phyloP scores from a whole-genome alignment of 257 asterid genomes.

The Lantana camara region DNA sequence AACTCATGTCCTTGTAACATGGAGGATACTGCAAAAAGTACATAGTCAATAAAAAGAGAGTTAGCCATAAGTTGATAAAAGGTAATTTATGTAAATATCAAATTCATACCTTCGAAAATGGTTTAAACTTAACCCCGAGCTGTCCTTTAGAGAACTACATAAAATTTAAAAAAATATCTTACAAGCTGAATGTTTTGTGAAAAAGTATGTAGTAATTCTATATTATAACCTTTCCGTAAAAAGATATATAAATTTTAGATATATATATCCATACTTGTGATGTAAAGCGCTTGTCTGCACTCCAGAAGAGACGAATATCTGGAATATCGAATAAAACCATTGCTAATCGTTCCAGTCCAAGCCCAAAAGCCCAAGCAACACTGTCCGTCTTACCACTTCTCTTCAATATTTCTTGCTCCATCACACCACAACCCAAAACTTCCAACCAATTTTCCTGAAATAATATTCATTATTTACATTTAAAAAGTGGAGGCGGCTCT shows the following conservation, averaged over 20 bases:
- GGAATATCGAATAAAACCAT: slow-evolving; percentile 97
- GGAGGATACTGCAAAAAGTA: slow-evolving; percentile 76
- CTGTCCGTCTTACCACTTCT: slow-evolving; percentile 64
- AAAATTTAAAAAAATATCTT: slow-evolving; percentile 18
- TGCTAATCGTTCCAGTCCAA: slow-evolving; percentile 92
- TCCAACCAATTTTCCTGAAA: slow-evolving; percentile 94
- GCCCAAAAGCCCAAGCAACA: slow-evolving; percentile 99
- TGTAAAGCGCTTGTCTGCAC: slow-evolving; percentile 85
- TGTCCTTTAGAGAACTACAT: slow-evolving; percentile 64
- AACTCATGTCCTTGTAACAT: slow-evolving; percentile 89
- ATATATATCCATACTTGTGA: slow-evolving; percentile 67
- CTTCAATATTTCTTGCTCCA: slow-evolving; percentile 93
- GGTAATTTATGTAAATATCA: neutral
- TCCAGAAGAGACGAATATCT: slow-evolving; percentile 96
- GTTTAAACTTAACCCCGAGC: slow-evolving; percentile 73
- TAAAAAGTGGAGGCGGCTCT: too few relatives aligned
- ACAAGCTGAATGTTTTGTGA: slow-evolving; percentile 10
- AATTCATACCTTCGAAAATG: slow-evolving; percentile 73
- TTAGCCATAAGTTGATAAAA: neutral
- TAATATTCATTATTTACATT: slow-evolving; percentile 17
- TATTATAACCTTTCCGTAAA: too few relatives aligned
- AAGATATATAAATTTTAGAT: neutral
- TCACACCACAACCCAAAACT: slow-evolving; percentile 98
- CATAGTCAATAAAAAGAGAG: slow-evolving; percentile 3
- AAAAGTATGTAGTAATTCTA: neutral